phyloP scores from a whole-genome alignment of 2,329 filamentous ascomycete genomes.

The Aspergillus novoparasiticus region DNA sequence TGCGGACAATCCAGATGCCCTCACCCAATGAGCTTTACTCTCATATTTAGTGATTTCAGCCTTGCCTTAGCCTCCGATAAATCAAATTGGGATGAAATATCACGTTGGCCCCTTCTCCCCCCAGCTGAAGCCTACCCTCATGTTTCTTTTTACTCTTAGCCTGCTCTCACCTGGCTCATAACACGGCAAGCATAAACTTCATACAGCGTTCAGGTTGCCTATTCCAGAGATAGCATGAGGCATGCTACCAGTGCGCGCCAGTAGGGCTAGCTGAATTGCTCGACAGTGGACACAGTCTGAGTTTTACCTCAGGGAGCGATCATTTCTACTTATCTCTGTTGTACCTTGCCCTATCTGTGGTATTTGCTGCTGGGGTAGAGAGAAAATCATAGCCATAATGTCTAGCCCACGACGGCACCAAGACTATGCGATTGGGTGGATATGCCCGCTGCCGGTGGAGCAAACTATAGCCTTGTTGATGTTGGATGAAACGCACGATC shows the following conservation, averaged over 20 bases:
- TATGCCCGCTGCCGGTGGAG: conserved; percentile 22
- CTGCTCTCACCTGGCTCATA: neutral
- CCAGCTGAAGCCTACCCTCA: neutral
- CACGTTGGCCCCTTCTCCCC: neutral
- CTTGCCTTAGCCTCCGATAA: neutral
- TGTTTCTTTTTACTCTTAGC: neutral
- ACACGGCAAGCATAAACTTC: neutral
- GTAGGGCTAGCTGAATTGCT: neutral
- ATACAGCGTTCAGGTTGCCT: neutral
- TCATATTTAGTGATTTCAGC: neutral
- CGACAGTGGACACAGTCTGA: neutral
- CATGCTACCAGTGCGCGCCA: neutral
- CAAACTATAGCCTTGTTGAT: conserved; percentile 24
- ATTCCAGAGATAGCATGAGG: neutral
- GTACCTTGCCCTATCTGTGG: neutral
- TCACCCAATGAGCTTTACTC: neutral
- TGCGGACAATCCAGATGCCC: neutral
- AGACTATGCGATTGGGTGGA: conserved; percentile 28
- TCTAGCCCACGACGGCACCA: neutral
- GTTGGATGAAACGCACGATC: conserved; percentile 20
- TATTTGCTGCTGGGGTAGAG: neutral
- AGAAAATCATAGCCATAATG: neutral
- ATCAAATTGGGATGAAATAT: neutral
- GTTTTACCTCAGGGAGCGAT: neutral
- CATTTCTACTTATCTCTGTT: neutral